A percentile compares a stretch with the other conserved stretches of the same genome.
Conservation (phyloP, 1,284 basidiomycete species). For the Marasmius fiardii region DNA sequence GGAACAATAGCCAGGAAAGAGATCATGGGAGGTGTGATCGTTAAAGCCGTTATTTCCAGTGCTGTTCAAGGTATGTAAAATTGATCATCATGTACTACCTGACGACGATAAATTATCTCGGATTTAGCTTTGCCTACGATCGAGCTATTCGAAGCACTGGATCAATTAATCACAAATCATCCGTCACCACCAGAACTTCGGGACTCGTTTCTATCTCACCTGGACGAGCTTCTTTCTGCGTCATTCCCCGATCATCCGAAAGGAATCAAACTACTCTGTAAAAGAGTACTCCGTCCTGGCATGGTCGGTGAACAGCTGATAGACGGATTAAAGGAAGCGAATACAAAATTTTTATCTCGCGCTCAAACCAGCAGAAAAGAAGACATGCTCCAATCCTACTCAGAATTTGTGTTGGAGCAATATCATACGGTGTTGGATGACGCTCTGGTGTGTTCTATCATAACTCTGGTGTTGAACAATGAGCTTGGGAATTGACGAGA, state of each 20-base stretch:
- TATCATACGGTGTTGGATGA: conserved; percentile 45
- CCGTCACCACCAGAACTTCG: conserved; percentile 50
- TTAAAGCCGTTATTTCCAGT: conserved; percentile 61
- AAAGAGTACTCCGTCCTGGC: conserved; percentile 37
- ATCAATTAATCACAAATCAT: conserved; percentile 49
- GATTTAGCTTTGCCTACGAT: conserved; percentile 52
- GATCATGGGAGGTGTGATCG: conserved; percentile 70
- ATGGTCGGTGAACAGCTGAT: conserved; percentile 46
- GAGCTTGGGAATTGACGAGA: background rate
- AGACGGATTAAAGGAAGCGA: conserved; percentile 53
- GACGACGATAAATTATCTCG: background rate
- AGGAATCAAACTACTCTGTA: conserved; percentile 52
- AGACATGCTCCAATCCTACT: conserved; percentile 46
- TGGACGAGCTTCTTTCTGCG: conserved; percentile 46
- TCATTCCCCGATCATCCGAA: conserved; percentile 45
- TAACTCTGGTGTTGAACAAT: background rate
- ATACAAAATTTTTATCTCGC: conserved; percentile 45
- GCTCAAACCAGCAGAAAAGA: conserved; percentile 24
- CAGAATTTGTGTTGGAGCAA: conserved; percentile 56
- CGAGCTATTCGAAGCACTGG: conserved; percentile 56
- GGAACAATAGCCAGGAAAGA: conserved; percentile 50
- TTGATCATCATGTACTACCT: conserved; percentile 3
- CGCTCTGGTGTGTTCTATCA: conserved; percentile 45
- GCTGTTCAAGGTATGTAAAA: conserved; percentile 59
- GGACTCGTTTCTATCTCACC: conserved; percentile 46